Evolutionary conservation across 2,329 filamentous ascomycete genomes (phyloP).

Genomic region (Waltergamsia citrina): DNA sequence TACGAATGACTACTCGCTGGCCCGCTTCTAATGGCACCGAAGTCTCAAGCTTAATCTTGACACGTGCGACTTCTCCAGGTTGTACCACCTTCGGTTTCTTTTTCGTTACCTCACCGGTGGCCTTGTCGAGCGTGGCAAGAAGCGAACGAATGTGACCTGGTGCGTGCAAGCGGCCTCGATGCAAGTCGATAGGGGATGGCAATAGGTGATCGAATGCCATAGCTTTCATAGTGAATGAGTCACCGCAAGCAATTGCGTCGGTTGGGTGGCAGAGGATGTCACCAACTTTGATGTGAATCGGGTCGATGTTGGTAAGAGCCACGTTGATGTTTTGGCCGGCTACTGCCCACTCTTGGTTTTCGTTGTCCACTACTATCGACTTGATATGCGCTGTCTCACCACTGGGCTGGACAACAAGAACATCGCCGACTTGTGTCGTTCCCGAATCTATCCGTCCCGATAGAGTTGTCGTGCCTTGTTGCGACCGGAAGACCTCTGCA

Average conservation of each 20-base stretch:
- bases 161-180: slow-evolving; percentile 73
- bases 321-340: slow-evolving; percentile 82
- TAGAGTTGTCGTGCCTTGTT: slow-evolving; percentile 74
- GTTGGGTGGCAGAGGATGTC: slow-evolving; percentile 74
- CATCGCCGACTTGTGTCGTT: slow-evolving; percentile 75
- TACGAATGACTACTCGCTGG: slow-evolving; percentile 70
- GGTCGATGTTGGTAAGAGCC: slow-evolving; percentile 78
- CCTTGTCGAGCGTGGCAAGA: slow-evolving; percentile 68
- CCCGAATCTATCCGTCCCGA: slow-evolving; percentile 81
- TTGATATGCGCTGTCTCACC: slow-evolving; percentile 75
- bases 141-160: slow-evolving; percentile 66
- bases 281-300: slow-evolving; percentile 70
- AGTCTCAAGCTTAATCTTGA: slow-evolving; percentile 63
- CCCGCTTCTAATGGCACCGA: slow-evolving; percentile 74
- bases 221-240: slow-evolving; percentile 71
- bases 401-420: slow-evolving; percentile 69
- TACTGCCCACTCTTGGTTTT: slow-evolving; percentile 76
- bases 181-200: slow-evolving; percentile 83
- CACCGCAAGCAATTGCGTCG: slow-evolving; percentile 59
- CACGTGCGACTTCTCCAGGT: slow-evolving; percentile 66
- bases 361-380: slow-evolving; percentile 66
- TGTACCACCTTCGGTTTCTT: slow-evolving; percentile 80
- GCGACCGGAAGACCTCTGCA: slow-evolving; percentile 74
- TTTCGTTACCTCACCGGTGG: slow-evolving; percentile 64
- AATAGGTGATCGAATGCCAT: slow-evolving; percentile 84